A percentile compares a stretch with the other conserved stretches of the same genome.
Conservation (phyloP, 2,329 filamentous ascomycete genomes). For the Trichoderma koningiopsis region DNA sequence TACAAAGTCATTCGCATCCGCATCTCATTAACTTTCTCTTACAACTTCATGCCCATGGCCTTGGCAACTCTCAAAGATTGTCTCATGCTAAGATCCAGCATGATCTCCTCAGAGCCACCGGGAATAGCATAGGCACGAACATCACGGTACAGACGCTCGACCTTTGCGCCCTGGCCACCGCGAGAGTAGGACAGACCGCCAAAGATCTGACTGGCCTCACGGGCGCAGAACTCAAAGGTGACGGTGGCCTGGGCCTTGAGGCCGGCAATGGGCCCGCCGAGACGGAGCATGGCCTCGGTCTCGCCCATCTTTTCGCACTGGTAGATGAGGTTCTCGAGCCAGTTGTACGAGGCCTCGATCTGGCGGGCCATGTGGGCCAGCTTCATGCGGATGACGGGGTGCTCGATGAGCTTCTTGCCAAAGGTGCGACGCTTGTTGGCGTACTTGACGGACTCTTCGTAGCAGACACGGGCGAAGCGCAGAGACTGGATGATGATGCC, state of each 20-base stretch:
- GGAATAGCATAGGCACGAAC: constrained; percentile 96
- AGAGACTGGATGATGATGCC: constrained; percentile 98
- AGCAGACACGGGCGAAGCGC: constrained; percentile 94
- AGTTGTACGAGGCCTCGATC: constrained; percentile 95
- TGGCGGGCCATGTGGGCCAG: constrained; percentile 97
- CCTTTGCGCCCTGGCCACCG: constrained; percentile 92
- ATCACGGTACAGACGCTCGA: constrained; percentile 92
- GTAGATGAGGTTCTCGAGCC: constrained; percentile 93
- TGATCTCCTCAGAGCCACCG: constrained; percentile 96
- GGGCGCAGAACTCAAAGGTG: constrained; percentile 96
- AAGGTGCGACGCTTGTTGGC: constrained; percentile 97
- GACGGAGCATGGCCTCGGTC: constrained; percentile 91
- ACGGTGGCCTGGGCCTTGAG: constrained; percentile 93
- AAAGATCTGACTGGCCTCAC: constrained; percentile 96
- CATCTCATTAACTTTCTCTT: neutral
- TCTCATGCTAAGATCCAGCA: constrained; percentile 93
- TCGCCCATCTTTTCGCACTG: constrained; percentile 93
- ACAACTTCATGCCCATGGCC: constrained; percentile 91
- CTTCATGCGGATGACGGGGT: constrained; percentile 96
- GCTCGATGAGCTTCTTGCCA: constrained; percentile 93
- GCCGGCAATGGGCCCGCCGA: constrained; percentile 89
- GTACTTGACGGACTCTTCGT: constrained; percentile 95
- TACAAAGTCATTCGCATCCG: neutral
- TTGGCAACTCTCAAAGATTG: constrained; percentile 88
- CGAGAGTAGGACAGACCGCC: constrained; percentile 90